Evolutionary conservation across 345 rosid genomes (phyloP).

Genomic region (Citrus reticulata): DNA sequence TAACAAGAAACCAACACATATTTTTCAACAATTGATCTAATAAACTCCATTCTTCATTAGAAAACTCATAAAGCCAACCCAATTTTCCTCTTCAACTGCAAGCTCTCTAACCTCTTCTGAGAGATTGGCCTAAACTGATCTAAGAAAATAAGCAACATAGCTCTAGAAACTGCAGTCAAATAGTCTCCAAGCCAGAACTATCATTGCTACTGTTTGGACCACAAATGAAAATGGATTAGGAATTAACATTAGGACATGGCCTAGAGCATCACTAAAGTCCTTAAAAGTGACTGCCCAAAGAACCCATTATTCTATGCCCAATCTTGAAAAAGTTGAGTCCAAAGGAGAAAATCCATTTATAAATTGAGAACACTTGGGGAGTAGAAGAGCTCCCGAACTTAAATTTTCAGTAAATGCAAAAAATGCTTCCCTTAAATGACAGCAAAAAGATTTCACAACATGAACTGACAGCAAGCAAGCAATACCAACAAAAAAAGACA

Average conservation of each 20-base stretch:
- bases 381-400: not conserved
- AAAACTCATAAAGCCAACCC: not conserved
- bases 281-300: not conserved
- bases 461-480: constrained; percentile 11
- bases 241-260: not conserved
- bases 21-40: not conserved
- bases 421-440: not conserved
- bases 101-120: not conserved
- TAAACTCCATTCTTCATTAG: not conserved
- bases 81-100: not conserved
- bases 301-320: not conserved
- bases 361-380: not conserved
- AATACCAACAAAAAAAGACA: constrained; percentile 1
- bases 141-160: not conserved
- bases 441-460: not conserved
- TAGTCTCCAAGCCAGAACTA: not conserved
- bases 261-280: not conserved
- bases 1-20: not conserved
- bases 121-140: not conserved
- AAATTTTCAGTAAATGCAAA: not conserved
- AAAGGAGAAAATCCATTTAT: not conserved
- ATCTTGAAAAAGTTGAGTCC: not conserved
- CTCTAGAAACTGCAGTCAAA: not conserved
- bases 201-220: not conserved
- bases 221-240: not conserved